Base-by-base conservation (phyloP, 257 asterid species). In the Paulownia fortunei region DNA sequence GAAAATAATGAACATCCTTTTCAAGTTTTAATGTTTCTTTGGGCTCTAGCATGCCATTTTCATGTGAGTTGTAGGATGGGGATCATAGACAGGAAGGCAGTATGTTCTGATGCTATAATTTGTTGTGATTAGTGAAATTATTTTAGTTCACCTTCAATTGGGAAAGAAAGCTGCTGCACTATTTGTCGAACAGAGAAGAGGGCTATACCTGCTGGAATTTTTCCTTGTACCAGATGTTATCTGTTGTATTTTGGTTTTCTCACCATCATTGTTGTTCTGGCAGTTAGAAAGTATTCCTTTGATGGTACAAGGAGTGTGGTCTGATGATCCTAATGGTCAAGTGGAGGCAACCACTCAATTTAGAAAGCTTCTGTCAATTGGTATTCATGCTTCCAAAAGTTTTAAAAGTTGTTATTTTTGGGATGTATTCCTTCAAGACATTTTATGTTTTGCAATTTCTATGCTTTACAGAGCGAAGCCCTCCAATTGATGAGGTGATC, bases 401-500 rank as follows among this genome's bases (percentile, higher is more conserved):
- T 72, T 46, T 18, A 88, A 87, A 82, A 81, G 89, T 63, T 90
- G 89, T 46, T 89, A 67, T 72, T 58, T 81, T 84, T 58, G 84
- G 92, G 59, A 88, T 86, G n/a, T 60, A 79, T 83, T 39, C 89
- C 89, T 72, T 52, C 73, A 64, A 18, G 36, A 34, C 51, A 15
- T n/a, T n/a, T n/a, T 47, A 13, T 66, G 19, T 63, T 18, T 32
- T 73, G 68, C 34, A 70, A 34, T 59, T 23, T 73, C 72, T 59
- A 56, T 32, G 46, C 39, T 46, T 58, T 46, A 26, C 88, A 94
- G 97, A 94, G 79, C 80, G 97, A 76, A 89, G 92, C 84, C 97
- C 97, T 71, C 98, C 98, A 12, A 94, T 94, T 49, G 97, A 94
- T 82, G 97, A 94, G 88, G 98, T 92, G 36, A 90, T 94, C 73